A percentile compares a stretch with the other conserved stretches of the same genome.
Conservation (phyloP, 768 basidiomycete genomes). For the Lentinula lateritia region DNA sequence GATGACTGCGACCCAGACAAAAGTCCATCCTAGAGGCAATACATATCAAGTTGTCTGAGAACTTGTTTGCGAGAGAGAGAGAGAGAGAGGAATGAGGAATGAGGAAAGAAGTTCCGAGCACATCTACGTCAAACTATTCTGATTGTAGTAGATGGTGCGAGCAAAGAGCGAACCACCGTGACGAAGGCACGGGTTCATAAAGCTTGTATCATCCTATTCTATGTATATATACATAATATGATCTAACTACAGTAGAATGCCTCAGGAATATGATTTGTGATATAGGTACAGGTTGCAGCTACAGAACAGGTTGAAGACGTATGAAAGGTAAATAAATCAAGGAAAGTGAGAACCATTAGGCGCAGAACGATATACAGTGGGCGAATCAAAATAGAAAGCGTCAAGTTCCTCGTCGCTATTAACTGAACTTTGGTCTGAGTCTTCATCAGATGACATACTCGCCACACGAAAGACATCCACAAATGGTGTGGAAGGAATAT, state of each 20-base stretch:
- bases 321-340: slow-evolving; percentile 14
- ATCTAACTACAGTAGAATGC: not conserved
- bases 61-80: too few species aligned
- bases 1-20: slow-evolving; percentile 1
- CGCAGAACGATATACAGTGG: slow-evolving; percentile 35
- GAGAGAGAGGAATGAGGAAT: too few species aligned
- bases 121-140: not conserved
- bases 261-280: not conserved
- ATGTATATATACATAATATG: not conserved
- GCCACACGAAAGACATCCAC: slow-evolving; percentile 68
- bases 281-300: not conserved
- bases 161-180: too few species aligned
- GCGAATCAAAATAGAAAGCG: slow-evolving; percentile 60
- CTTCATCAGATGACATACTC: slow-evolving; percentile 33
- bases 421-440: slow-evolving; percentile 43
- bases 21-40: not conserved
- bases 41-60: too few species aligned
- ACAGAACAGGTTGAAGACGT: not conserved
- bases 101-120: too few species aligned
- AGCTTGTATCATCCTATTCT: not conserved
- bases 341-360: slow-evolving; percentile 40
- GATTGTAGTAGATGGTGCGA: not conserved
- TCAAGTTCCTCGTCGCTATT: slow-evolving; percentile 45
- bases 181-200: too few species aligned
- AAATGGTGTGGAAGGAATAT: slow-evolving; percentile 75